Conservation (phyloP, 176 grass and related monocot species). For the Microstegium vimineum region DNA sequence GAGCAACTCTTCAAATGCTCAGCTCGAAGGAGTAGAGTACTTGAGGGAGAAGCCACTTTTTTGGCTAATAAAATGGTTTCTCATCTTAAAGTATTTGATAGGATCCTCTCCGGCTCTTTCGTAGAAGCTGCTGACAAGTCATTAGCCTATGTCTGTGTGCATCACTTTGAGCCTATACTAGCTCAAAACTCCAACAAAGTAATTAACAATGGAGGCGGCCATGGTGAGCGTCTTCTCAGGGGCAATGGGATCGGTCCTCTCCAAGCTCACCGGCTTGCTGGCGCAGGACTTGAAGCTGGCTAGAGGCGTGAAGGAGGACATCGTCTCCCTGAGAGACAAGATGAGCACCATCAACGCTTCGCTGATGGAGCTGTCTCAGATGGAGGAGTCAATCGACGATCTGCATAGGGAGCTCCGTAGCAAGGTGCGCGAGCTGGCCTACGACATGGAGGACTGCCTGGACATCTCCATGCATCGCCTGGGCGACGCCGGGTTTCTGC, state of each 20-base stretch:
- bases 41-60: too few species aligned
- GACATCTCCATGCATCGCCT: background rate
- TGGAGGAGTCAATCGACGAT: background rate
- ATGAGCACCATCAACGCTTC: slow-evolving; percentile 26
- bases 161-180: too few species aligned
- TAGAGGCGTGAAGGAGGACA: background rate
- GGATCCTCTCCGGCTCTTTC: too few species aligned
- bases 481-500: background rate
- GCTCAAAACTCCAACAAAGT: too few species aligned
- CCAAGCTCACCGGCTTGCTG: slow-evolving; percentile 13
- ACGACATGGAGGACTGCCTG: slow-evolving; percentile 24
- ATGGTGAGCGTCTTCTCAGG: background rate
- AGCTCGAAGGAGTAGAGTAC: too few species aligned
- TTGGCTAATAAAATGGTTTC: too few species aligned
- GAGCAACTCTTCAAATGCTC: too few species aligned
- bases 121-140: too few species aligned
- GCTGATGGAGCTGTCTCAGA: background rate
- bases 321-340: slow-evolving; percentile 1
- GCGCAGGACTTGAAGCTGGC: background rate
- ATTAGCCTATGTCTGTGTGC: too few species aligned
- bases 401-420: background rate
- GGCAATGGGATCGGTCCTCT: background rate
- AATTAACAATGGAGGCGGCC: background rate
- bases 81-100: too few species aligned
- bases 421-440: slow-evolving; percentile 28